Evolutionary conservation across 2,329 filamentous ascomycete species (phyloP).

Genomic region (Trichophyton verrucosum): DNA sequence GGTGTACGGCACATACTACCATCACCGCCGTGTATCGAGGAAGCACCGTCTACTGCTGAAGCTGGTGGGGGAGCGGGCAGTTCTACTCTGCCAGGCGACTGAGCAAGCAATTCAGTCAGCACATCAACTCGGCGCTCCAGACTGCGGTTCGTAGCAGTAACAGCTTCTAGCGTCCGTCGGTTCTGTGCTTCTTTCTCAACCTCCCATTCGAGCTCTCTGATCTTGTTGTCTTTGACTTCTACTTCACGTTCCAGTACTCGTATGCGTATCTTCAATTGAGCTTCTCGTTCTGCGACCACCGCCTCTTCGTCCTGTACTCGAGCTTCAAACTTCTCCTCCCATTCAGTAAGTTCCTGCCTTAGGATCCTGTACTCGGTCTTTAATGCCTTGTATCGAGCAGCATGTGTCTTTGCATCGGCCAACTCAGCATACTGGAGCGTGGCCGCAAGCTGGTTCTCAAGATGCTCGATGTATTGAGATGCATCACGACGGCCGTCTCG

Average conservation of each 20-base stretch:
- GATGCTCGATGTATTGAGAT: slow-evolving; percentile 38
- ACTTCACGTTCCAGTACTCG: slow-evolving; percentile 22
- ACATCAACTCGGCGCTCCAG: slow-evolving; percentile 27
- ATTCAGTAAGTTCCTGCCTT: slow-evolving; percentile 22
- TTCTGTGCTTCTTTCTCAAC: slow-evolving; percentile 23
- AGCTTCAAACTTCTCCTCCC: slow-evolving; percentile 24
- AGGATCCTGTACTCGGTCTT: slow-evolving; percentile 23
- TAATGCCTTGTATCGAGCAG: slow-evolving; percentile 26
- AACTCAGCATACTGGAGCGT: slow-evolving; percentile 29
- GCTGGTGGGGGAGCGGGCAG: background rate
- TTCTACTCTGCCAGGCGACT: slow-evolving; percentile 20
- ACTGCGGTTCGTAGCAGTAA: slow-evolving; percentile 23
- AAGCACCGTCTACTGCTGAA: background rate
- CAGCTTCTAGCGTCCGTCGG: slow-evolving; percentile 21
- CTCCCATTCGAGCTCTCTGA: slow-evolving; percentile 23
- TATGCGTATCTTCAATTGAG: slow-evolving; percentile 21
- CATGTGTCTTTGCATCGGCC: slow-evolving; percentile 30
- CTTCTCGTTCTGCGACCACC: slow-evolving; percentile 19
- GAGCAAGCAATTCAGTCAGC: slow-evolving; percentile 25
- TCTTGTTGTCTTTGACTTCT: slow-evolving; percentile 20
- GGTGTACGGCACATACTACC: slow-evolving; percentile 11
- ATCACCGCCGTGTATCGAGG: slow-evolving; percentile 11
- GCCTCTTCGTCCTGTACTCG: slow-evolving; percentile 23
- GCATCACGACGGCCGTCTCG: slow-evolving; percentile 25
- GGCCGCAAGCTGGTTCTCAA: slow-evolving; percentile 35